Evolutionary conservation across 257 asterid species (phyloP), one percentile per base, ranked within the genome.

Genomic region (Mitragyna speciosa): DNA sequence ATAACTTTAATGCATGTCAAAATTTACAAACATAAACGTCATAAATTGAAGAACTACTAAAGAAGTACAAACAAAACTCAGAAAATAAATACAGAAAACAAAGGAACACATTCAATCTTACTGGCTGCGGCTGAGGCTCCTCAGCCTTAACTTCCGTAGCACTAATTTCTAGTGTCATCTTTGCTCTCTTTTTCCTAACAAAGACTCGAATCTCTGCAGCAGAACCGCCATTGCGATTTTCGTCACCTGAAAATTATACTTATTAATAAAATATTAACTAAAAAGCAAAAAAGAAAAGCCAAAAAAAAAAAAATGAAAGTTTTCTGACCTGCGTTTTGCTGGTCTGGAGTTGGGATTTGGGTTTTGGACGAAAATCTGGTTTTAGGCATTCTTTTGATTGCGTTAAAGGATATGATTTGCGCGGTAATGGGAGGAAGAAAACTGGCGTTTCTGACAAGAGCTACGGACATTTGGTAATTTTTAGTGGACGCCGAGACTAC

Each of bases 151-250:
- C 84, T 79, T 83, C 90, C 72, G 76, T 80, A 19, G 76, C 81
- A 26, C 67, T 39, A 78, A 87, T 68, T 87, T 85, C 83, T 61
- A 85, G 72, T 47, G 76, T 45, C 84, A 86, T 91, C 71, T 79
- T 85, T n/a, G 72, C 73, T 81, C 88, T 84, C 87, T 86, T 94
- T 83, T 83, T 93, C 82, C 97, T 83, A 22, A 89, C 90, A 82
- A 68, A 93, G 73, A 88, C 93, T 30, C 89, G 89, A 82, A 85
- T 33, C 58, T 85, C 83, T 79, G 82, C 73, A 2, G 41, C 83
- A 33, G 92, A 66, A 71, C 81, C 88, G 17, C 80, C 86, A 61
- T 75, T 83, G 69, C 75, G 78, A 66, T 59, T 69, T 48, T 77
- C 86, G 41, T 87, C 82, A 56, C 87, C 95, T 84, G 88, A 79